A percentile compares a stretch with the other conserved stretches of the same genome.
phyloP scores from a whole-genome alignment of 768 basidiomycete species.

The Lentinula guzmanii region DNA sequence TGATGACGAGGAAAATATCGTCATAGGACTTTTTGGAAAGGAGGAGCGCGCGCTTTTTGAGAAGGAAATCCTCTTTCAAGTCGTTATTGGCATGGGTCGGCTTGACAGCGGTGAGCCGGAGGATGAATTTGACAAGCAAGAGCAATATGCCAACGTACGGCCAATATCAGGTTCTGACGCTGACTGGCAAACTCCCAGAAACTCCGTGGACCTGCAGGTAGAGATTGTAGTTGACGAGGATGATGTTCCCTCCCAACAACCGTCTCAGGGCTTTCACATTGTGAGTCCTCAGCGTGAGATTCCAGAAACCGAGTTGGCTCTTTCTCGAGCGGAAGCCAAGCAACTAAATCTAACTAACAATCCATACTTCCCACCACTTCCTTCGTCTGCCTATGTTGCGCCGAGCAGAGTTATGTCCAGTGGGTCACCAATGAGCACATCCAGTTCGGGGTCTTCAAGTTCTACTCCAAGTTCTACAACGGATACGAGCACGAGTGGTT shows the following conservation, averaged over 20 bases:
- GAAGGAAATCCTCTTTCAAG: conserved; percentile 76
- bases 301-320: not conserved
- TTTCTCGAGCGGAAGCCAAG: not conserved
- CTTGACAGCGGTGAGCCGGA: conserved; percentile 39
- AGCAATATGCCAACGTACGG: not conserved
- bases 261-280: not conserved
- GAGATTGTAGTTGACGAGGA: not conserved
- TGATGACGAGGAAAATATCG: conserved; percentile 30
- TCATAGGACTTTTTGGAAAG: conserved; percentile 43
- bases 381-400: not conserved
- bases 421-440: conserved; percentile 2
- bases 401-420: not conserved
- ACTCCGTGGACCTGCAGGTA: not conserved
- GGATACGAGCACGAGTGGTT: not conserved
- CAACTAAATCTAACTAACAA: not conserved
- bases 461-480: conserved; percentile 7
- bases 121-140: not conserved
- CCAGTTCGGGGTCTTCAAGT: conserved; percentile 1
- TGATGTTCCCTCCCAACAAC: not conserved
- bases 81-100: conserved; percentile 86
- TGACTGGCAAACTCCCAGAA: not conserved
- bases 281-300: not conserved
- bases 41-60: conserved; percentile 64
- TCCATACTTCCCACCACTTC: conserved; percentile 7
- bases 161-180: not conserved